Evolutionary conservation across 1,284 basidiomycete genomes (phyloP).

Genomic region (Lignosus rhinocerotis): DNA sequence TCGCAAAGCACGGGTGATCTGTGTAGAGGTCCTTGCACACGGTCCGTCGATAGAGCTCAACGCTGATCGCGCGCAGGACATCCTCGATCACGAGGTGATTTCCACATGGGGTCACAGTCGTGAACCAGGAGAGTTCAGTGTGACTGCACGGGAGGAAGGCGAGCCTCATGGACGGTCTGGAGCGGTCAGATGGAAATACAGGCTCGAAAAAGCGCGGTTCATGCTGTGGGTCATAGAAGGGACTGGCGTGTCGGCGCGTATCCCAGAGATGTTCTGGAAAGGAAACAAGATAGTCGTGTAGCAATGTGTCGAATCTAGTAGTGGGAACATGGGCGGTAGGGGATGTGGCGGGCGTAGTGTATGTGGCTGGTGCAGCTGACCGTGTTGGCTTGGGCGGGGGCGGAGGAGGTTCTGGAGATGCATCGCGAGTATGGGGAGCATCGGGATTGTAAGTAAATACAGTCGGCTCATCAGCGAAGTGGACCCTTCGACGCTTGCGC

Average conservation of each 20-base stretch:
- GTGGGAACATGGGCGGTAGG: not conserved
- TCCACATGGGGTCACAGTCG: not conserved
- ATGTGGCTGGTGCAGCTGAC: not conserved
- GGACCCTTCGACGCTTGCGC: not conserved
- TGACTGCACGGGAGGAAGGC: slow-evolving; percentile 5
- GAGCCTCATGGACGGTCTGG: not conserved
- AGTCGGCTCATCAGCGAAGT: not conserved
- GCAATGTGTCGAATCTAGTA: not conserved
- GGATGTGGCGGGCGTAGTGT: not conserved
- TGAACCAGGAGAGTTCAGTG: slow-evolving; percentile 7
- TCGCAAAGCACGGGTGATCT: slow-evolving; percentile 4
- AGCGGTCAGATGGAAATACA: not conserved
- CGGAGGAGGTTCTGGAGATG: not conserved
- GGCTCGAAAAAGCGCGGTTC: slow-evolving; percentile 5
- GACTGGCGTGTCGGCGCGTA: slow-evolving; percentile 3
- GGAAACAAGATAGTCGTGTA: not conserved
- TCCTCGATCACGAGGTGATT: slow-evolving; percentile 2
- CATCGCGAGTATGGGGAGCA: not conserved
- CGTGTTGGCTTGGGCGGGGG: not conserved
- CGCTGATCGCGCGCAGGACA: slow-evolving; percentile 6
- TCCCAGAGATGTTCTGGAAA: slow-evolving; percentile 5
- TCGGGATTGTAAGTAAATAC: not conserved
- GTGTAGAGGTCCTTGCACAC: slow-evolving; percentile 4
- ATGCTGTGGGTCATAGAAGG: not conserved
- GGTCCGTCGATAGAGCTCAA: slow-evolving; percentile 2